Evolutionary conservation across 2,329 filamentous ascomycete genomes (phyloP).

Genomic region (Seiridium cupressi): DNA sequence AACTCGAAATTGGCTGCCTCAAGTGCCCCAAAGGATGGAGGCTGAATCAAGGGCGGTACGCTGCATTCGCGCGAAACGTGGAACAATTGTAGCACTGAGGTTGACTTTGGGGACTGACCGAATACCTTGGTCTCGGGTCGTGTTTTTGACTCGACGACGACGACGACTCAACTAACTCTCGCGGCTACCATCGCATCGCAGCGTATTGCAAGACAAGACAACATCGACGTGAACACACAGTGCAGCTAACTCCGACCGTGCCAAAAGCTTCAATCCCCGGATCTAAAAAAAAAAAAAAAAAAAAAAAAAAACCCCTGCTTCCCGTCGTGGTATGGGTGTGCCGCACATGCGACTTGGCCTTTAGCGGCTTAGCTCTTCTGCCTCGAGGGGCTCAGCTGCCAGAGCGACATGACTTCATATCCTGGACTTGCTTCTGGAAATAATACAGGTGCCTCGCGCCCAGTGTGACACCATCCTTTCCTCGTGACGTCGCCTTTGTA

Average conservation of each 20-base stretch:
- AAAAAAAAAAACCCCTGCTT: background rate
- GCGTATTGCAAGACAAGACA: background rate
- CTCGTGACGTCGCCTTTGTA: constrained; percentile 4
- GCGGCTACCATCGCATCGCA: background rate
- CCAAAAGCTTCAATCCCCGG: background rate
- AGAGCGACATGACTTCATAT: constrained; percentile 3
- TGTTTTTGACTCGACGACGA: too few species aligned
- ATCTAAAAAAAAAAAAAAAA: background rate
- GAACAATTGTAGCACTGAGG: background rate
- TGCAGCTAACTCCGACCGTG: background rate
- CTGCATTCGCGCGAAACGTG: background rate
- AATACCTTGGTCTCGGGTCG: too few species aligned
- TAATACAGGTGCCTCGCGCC: background rate
- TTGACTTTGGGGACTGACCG: background rate
- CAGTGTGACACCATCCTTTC: background rate
- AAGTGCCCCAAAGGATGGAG: background rate
- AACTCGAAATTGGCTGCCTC: background rate
- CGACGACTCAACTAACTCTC: background rate
- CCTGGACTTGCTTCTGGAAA: background rate
- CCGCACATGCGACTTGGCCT: background rate
- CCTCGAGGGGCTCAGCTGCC: constrained; percentile 7
- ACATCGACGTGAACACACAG: background rate
- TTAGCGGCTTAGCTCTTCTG: constrained; percentile 4
- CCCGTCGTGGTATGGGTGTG: constrained; percentile 1
- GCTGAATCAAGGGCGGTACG: background rate